Evolutionary conservation across 2,329 filamentous ascomycete species (phyloP).

Genomic region (Epichloe festucae): DNA sequence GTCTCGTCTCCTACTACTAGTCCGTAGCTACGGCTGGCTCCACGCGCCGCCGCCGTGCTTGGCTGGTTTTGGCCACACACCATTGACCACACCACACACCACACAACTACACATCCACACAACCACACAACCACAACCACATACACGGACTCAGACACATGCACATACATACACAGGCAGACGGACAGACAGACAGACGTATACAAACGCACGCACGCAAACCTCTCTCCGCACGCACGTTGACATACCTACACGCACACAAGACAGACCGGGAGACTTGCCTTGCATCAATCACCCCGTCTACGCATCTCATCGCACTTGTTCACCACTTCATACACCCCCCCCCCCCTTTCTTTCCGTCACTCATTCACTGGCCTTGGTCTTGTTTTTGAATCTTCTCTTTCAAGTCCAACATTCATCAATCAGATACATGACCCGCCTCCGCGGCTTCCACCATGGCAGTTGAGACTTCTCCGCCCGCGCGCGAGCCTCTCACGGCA

Average conservation of each 20-base stretch:
- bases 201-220: not conserved
- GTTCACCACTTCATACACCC: not conserved
- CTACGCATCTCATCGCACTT: not conserved
- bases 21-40: not conserved
- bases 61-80: not conserved
- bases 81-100: not conserved
- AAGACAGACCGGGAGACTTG: not conserved
- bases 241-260: not conserved
- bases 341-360: not conserved
- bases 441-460: slow-evolving; percentile 19
- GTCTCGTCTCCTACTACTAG: not conserved
- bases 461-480: slow-evolving; percentile 25
- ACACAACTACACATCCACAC: not conserved
- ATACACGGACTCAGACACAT: not conserved
- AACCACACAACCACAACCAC: not conserved
- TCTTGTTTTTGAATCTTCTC: not conserved
- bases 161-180: not conserved
- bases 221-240: not conserved
- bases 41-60: not conserved
- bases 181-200: not conserved
- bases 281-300: not conserved
- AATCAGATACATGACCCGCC: slow-evolving; percentile 19
- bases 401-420: not conserved
- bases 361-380: not conserved
- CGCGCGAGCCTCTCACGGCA: slow-evolving; percentile 19